Conservation (phyloP, 768 basidiomycete genomes). For the Lepiota brunneoincarnata region DNA sequence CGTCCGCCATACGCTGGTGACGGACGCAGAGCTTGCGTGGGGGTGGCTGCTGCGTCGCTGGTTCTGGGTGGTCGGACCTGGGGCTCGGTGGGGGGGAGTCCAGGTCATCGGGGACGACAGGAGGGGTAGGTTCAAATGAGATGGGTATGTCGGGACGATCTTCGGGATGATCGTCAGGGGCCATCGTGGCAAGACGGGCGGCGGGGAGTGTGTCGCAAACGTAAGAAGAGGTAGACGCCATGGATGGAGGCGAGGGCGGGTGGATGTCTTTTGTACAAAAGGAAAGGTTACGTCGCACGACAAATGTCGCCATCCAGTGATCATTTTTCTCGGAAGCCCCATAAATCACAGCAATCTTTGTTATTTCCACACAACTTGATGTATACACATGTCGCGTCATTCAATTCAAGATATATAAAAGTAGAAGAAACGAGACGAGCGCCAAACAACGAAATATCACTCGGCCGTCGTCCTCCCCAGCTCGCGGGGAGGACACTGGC, state of each 20-base stretch:
- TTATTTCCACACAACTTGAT: conserved; percentile 17
- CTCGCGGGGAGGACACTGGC: conserved; percentile 19
- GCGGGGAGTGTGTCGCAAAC: conserved; percentile 75
- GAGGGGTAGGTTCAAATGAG: conserved; percentile 15
- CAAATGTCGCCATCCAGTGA: conserved; percentile 42
- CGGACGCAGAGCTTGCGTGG: conserved; percentile 84
- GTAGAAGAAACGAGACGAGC: conserved; percentile 22
- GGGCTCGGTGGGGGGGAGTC: not conserved
- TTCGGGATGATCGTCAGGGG: conserved; percentile 13
- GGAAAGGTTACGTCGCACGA: too few relatives aligned
- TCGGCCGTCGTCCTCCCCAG: conserved; percentile 11
- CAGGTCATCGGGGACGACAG: conserved; percentile 10
- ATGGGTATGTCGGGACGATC: conserved; percentile 10
- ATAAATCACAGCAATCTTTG: conserved; percentile 16
- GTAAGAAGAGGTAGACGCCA: conserved; percentile 34
- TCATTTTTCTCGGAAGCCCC: conserved; percentile 12
- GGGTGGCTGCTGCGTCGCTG: conserved; percentile 31
- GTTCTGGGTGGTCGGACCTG: conserved; percentile 19
- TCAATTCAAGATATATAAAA: conserved; percentile 48
- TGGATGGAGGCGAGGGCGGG: conserved; percentile 14
- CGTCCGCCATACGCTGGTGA: conserved; percentile 96
- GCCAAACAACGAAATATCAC: conserved; percentile 18
- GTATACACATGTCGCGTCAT: conserved; percentile 25
- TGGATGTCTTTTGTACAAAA: too few relatives aligned
- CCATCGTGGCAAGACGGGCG: conserved; percentile 44